Conservation (phyloP, 805 yeast genomes). For the Blastobotrys attinorum region DNA sequence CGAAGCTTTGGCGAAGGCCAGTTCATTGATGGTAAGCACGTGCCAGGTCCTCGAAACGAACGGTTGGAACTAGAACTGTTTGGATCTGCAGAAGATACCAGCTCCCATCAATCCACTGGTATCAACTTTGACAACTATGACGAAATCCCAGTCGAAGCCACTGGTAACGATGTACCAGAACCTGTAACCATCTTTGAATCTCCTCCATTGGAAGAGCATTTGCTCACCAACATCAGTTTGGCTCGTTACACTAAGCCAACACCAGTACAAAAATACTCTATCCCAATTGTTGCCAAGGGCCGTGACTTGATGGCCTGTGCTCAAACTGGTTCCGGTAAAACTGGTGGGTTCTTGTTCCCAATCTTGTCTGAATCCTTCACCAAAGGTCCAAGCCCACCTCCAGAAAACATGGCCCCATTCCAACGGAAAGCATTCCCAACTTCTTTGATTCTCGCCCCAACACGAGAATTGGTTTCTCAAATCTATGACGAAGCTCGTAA, state of each 20-base stretch:
- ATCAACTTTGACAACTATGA: constrained; percentile 98
- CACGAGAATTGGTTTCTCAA: constrained; percentile 98
- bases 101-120: constrained; percentile 81
- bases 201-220: constrained; percentile 83
- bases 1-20: constrained; percentile 57
- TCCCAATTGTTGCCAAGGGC: constrained; percentile 81
- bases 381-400: constrained; percentile 72
- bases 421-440: constrained; percentile 87
- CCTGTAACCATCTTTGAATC: constrained; percentile 79
- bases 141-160: constrained; percentile 96
- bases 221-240: constrained; percentile 76
- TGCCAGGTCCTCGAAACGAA: constrained; percentile 68
- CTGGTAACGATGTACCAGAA: constrained; percentile 93
- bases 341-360: constrained; percentile 99
- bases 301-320: constrained; percentile 97
- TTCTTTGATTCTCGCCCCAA: constrained; percentile 93
- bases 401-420: constrained; percentile 30
- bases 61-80: constrained; percentile 71
- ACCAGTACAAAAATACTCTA: constrained; percentile 90
- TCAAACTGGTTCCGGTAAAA: constrained; percentile 98
- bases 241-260: constrained; percentile 95
- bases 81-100: constrained; percentile 65
- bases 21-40: constrained; percentile 82
- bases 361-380: constrained; percentile 85
- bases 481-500: constrained; percentile 93